Evolutionary conservation across 768 basidiomycete genomes (phyloP).

Genomic region (Rhodotorula kratochvilovae): DNA sequence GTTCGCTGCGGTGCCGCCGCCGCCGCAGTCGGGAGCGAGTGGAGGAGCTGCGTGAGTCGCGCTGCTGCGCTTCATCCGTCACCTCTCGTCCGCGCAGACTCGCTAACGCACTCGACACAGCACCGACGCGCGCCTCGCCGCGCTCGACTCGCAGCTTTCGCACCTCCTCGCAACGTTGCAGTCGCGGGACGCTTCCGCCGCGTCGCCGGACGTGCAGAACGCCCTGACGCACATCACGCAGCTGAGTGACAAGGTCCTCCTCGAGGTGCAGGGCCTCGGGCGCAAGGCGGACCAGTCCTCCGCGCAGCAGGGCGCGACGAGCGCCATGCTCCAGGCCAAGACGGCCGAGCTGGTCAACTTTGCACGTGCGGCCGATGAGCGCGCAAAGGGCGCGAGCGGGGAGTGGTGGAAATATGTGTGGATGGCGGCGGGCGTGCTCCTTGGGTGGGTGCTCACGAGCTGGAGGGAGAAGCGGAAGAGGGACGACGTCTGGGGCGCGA

Average conservation of each 20-base stretch:
- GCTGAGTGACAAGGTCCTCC: not conserved
- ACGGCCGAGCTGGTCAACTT: not conserved
- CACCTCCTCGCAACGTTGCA: not conserved
- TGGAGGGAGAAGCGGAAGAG: constrained; percentile 18
- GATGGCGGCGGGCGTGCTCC: not conserved
- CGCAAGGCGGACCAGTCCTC: not conserved
- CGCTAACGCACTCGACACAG: not conserved
- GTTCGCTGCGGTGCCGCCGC: not conserved
- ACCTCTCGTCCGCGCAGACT: not conserved
- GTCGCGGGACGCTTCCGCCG: not conserved
- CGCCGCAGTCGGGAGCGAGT: not conserved
- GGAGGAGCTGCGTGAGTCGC: not conserved
- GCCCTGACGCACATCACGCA: not conserved
- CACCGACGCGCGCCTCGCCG: not conserved
- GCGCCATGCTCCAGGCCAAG: not conserved
- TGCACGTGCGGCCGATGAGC: not conserved
- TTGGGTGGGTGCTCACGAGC: not conserved
- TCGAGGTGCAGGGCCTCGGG: not conserved
- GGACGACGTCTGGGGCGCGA: constrained; percentile 24
- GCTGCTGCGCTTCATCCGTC: not conserved
- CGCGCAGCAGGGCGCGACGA: not conserved
- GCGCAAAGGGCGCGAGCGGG: not conserved
- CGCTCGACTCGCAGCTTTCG: not conserved
- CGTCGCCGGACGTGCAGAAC: not conserved
- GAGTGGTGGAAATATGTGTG: constrained; percentile 3